Conservation (phyloP, 2,329 filamentous ascomycete genomes). For the Clarireedia paspali region DNA sequence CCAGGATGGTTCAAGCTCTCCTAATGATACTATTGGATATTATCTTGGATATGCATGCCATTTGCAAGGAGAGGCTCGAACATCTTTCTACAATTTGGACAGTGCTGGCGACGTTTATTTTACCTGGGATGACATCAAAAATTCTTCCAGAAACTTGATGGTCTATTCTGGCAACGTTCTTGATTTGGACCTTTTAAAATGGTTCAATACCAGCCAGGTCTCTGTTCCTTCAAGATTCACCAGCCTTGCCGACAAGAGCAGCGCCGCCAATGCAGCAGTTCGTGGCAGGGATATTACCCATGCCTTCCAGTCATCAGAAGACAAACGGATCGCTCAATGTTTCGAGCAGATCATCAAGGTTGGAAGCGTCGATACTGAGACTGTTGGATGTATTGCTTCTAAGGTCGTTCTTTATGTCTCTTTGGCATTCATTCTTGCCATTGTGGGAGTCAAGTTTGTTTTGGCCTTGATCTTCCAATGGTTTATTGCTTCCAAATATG, state of each 20-base stretch:
- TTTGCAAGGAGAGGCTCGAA: slow-evolving; percentile 60
- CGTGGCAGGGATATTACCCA: slow-evolving; percentile 85
- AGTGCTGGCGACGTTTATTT: slow-evolving; percentile 85
- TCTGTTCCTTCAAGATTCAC: slow-evolving; percentile 69
- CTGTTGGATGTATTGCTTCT: slow-evolving; percentile 93
- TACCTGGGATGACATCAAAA: slow-evolving; percentile 90
- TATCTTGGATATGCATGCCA: slow-evolving; percentile 88
- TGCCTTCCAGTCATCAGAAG: slow-evolving; percentile 67
- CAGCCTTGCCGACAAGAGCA: slow-evolving; percentile 62
- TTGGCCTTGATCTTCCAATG: slow-evolving; percentile 90
- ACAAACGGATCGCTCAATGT: slow-evolving; percentile 80
- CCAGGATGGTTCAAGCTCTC: slow-evolving; percentile 78
- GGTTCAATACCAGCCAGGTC: slow-evolving; percentile 83
- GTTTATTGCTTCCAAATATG: slow-evolving; percentile 86
- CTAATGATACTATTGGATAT: slow-evolving; percentile 65
- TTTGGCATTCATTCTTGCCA: slow-evolving; percentile 81
- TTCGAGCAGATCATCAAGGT: slow-evolving; percentile 93
- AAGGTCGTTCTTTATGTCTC: slow-evolving; percentile 95
- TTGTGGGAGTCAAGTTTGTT: slow-evolving; percentile 80
- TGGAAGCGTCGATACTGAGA: slow-evolving; percentile 90
- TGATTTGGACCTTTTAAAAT: slow-evolving; percentile 78
- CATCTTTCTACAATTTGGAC: slow-evolving; percentile 66
- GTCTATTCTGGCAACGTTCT: slow-evolving; percentile 93
- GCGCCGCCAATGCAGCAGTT: slow-evolving; percentile 52
- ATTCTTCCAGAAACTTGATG: slow-evolving; percentile 79